Evolutionary conservation across 768 basidiomycete species (phyloP).

Genomic region (Nidula microcarpa): DNA sequence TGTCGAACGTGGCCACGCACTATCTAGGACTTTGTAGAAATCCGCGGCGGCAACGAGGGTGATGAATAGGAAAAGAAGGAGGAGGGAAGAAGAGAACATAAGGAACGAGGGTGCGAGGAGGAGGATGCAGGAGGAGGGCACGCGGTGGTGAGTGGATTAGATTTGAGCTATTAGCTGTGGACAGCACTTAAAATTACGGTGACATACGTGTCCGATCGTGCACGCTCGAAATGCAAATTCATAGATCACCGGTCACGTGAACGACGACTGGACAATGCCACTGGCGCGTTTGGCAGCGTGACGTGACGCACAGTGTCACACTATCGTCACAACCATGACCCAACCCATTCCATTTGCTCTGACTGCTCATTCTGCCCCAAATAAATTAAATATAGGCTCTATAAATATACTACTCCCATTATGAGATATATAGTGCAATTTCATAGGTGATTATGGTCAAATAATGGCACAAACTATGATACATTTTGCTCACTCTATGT

Average conservation of each 20-base stretch:
- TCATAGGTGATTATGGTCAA: no score
- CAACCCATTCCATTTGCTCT: no score
- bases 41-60: constrained; percentile 55
- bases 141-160: background rate
- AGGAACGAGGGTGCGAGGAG: constrained; percentile 10
- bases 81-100: constrained; percentile 30
- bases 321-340: no score
- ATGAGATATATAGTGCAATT: no score
- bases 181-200: constrained; percentile 10
- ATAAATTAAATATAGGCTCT: no score
- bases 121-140: constrained; percentile 4
- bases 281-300: no score
- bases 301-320: no score
- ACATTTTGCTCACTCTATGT: background rate
- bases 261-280: no score
- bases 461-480: no score
- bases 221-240: background rate
- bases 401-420: no score
- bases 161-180: background rate
- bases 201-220: constrained; percentile 21
- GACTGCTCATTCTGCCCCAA: no score
- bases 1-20: constrained; percentile 44
- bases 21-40: constrained; percentile 78
- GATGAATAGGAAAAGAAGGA: constrained; percentile 32
- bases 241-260: no score